Evolutionary conservation across 2,329 filamentous ascomycete genomes (phyloP).

Genomic region (Colletotrichum musicola): DNA sequence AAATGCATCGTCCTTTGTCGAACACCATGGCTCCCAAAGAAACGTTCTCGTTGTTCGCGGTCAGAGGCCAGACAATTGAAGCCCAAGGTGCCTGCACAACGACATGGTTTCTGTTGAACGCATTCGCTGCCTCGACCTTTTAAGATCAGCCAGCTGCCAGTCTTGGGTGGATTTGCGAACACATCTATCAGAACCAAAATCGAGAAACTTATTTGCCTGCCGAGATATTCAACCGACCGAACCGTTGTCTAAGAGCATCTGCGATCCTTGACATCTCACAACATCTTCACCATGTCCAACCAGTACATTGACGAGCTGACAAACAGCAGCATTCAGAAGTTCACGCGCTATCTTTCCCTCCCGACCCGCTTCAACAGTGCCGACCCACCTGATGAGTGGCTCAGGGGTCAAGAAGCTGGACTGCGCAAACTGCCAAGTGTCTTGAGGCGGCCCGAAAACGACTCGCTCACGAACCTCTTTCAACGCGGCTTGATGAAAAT

Average conservation of each 20-base stretch:
- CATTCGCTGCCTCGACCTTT: not conserved
- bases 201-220: no score
- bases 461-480: slow-evolving; percentile 43
- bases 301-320: slow-evolving; percentile 41
- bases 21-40: not conserved
- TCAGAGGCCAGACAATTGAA: not conserved
- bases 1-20: not conserved
- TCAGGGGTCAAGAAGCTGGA: slow-evolving; percentile 48
- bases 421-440: slow-evolving; percentile 43
- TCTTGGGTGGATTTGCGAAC: no score
- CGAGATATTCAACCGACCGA: no score
- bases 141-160: not conserved
- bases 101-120: slow-evolving; percentile 4
- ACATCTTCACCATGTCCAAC: slow-evolving; percentile 12
- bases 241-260: no score
- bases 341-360: slow-evolving; percentile 54
- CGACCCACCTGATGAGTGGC: slow-evolving; percentile 51
- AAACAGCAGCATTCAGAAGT: slow-evolving; percentile 44
- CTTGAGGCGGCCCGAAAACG: slow-evolving; percentile 44
- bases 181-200: no score
- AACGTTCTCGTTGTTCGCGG: not conserved
- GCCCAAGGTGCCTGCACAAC: not conserved
- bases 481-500: slow-evolving; percentile 50
- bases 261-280: not conserved
- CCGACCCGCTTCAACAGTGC: slow-evolving; percentile 47